phyloP scores from a whole-genome alignment of 2,329 filamentous ascomycete species.

The Thermoascus crustaceus region DNA sequence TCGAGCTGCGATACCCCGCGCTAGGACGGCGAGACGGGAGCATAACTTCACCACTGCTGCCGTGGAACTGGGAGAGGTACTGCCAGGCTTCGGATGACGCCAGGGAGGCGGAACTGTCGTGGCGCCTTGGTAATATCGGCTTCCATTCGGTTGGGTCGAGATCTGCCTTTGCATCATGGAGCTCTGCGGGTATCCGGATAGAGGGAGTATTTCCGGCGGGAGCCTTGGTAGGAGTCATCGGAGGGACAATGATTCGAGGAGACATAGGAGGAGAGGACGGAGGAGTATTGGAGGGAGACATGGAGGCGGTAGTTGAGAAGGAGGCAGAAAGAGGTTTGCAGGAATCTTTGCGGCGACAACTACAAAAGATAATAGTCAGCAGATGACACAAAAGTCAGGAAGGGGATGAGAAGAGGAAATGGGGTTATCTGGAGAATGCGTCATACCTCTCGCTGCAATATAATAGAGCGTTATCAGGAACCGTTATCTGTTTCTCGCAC shows the following conservation, averaged over 20 bases:
- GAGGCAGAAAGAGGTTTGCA: slow-evolving; percentile 37
- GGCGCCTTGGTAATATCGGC: slow-evolving; percentile 31
- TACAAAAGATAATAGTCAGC: slow-evolving; percentile 12
- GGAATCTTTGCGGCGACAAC: slow-evolving; percentile 41
- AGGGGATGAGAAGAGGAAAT: slow-evolving; percentile 5
- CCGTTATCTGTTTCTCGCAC: slow-evolving; percentile 58
- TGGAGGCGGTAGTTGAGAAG: slow-evolving; percentile 22
- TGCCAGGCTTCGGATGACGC: slow-evolving; percentile 35
- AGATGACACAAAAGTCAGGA: background rate
- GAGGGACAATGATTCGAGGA: slow-evolving; percentile 28
- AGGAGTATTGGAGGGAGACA: slow-evolving; percentile 19
- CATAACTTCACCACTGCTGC: slow-evolving; percentile 14
- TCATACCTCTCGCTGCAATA: slow-evolving; percentile 59
- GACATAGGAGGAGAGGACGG: slow-evolving; percentile 29
- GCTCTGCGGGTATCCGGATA: slow-evolving; percentile 32
- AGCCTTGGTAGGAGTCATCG: slow-evolving; percentile 27
- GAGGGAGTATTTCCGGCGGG: slow-evolving; percentile 15
- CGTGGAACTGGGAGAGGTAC: slow-evolving; percentile 39
- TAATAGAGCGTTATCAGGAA: slow-evolving; percentile 51
- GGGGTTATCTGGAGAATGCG: slow-evolving; percentile 5
- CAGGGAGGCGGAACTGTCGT: slow-evolving; percentile 12
- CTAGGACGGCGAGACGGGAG: slow-evolving; percentile 13
- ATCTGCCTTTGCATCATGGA: slow-evolving; percentile 35
- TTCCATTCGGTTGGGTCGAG: slow-evolving; percentile 45
- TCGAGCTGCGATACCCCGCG: slow-evolving; percentile 18